Conservation (phyloP, 352 stramenopile species). For the Pythium coloratum region DNA sequence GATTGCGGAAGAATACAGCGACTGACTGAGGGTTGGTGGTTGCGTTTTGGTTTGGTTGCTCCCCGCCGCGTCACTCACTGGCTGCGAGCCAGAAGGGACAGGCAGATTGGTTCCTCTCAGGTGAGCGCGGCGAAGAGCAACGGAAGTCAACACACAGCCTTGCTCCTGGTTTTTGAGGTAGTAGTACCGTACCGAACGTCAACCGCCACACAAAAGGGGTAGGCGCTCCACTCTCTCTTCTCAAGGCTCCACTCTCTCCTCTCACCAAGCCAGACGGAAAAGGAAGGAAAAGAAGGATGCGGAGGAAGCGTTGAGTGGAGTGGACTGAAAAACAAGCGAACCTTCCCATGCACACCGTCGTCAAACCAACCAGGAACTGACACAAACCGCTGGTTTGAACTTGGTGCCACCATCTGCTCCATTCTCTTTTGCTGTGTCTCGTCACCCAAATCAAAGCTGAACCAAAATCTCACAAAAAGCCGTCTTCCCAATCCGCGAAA, state of each 20-base stretch:
- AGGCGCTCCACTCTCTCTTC: background rate
- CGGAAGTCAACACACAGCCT: background rate
- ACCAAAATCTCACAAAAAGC: background rate
- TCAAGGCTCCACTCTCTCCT: background rate
- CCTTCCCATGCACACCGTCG: slow-evolving; percentile 18
- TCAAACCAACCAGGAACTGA: slow-evolving; percentile 23
- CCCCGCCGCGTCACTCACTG: background rate
- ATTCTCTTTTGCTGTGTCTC: background rate
- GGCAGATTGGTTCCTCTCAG: background rate
- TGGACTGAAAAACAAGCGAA: background rate
- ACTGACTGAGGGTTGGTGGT: background rate
- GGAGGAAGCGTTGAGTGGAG: background rate
- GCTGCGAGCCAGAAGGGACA: slow-evolving; percentile 20
- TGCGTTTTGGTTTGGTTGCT: slow-evolving; percentile 3
- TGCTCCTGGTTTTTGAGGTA: background rate
- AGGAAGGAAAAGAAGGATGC: slow-evolving; percentile 7
- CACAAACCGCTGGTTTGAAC: slow-evolving; percentile 24
- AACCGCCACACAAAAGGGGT: background rate
- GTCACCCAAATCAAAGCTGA: slow-evolving; percentile 3
- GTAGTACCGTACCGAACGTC: background rate
- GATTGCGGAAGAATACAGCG: background rate
- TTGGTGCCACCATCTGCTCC: slow-evolving; percentile 3
- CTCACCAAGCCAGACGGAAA: background rate
- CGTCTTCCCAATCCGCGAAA: background rate
- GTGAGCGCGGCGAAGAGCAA: background rate